Evolutionary conservation across 2,329 filamentous ascomycete species (phyloP).

Genomic region (Byssochlamys sp.): DNA sequence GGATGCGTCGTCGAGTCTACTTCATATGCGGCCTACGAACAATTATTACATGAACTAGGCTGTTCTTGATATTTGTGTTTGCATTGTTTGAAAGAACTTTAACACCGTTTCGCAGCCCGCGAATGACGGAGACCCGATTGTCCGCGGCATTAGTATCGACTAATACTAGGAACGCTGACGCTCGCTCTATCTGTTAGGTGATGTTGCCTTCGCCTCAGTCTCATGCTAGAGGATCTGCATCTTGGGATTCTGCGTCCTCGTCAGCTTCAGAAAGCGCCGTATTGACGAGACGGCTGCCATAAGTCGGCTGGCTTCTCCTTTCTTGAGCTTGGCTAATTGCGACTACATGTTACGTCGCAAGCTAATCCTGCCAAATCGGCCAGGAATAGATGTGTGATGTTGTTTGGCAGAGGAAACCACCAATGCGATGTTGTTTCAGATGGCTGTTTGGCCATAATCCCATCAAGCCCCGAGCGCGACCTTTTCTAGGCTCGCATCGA

Average conservation of each 20-base stretch:
- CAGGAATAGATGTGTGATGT: conserved; percentile 1
- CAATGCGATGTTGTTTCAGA: not conserved
- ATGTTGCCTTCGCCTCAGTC: conserved; percentile 21
- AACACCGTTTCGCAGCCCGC: not conserved
- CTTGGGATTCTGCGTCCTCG: not conserved
- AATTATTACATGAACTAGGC: not conserved
- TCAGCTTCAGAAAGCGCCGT: not conserved
- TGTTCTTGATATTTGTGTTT: not conserved
- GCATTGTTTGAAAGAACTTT: conserved; percentile 1
- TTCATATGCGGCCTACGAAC: not conserved
- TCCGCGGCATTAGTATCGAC: not conserved
- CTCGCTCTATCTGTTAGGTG: not conserved
- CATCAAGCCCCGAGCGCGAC: conserved; percentile 21
- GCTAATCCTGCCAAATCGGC: not conserved
- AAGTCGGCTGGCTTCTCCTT: not conserved
- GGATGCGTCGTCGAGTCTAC: not conserved
- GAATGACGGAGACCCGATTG: not conserved
- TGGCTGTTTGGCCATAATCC: not conserved
- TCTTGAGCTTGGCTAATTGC: not conserved
- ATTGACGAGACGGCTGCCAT: not conserved
- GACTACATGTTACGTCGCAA: not conserved
- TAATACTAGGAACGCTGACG: not conserved
- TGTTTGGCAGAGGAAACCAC: conserved; percentile 14
- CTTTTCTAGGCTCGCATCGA: conserved; percentile 58
- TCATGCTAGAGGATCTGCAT: not conserved